phyloP scores from a whole-genome alignment of 108 stramenopile species.

The Epithemia pelagica region DNA sequence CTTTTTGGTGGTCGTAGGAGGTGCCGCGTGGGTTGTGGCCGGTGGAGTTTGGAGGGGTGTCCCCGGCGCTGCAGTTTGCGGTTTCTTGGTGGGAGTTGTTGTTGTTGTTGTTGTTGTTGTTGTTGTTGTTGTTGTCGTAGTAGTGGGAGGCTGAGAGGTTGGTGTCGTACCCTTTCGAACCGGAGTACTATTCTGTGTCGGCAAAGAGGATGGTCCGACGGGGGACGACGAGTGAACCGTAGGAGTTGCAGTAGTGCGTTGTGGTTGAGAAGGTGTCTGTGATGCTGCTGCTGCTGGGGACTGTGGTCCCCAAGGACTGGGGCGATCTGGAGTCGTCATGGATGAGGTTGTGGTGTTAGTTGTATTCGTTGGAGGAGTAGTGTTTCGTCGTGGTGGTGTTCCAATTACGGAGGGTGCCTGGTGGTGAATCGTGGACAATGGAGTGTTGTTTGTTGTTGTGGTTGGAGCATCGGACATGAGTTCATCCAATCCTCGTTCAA shows the following conservation, averaged over 20 bases:
- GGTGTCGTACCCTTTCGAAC: not conserved
- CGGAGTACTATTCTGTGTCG: not conserved
- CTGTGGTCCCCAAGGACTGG: not conserved
- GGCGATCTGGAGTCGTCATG: not conserved
- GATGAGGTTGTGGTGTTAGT: not conserved
- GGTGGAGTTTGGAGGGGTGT: not conserved
- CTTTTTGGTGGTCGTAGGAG: conserved; percentile 20
- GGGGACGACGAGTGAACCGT: not conserved
- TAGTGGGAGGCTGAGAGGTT: not conserved
- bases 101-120: not conserved
- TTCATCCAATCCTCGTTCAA: not conserved
- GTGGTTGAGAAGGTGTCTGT: not conserved
- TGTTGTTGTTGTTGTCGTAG: not conserved
- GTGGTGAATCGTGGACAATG: not conserved
- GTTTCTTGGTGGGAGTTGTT: not conserved
- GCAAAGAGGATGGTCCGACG: too few relatives aligned
- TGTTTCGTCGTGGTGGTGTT: not conserved
- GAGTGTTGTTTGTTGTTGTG: too few relatives aligned
- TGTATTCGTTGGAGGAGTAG: not conserved
- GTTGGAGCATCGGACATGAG: not conserved
- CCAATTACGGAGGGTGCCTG: not conserved
- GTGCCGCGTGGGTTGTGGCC: not conserved
- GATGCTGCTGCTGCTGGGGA: not conserved
- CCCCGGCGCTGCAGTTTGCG: not conserved
- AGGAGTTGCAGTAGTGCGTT: not conserved